These are phyloP conservation scores for Aspergillus bombycis DNA, from an alignment of 2,329 filamentous ascomycete genomes.

Conservation along the genomic window DNA sequence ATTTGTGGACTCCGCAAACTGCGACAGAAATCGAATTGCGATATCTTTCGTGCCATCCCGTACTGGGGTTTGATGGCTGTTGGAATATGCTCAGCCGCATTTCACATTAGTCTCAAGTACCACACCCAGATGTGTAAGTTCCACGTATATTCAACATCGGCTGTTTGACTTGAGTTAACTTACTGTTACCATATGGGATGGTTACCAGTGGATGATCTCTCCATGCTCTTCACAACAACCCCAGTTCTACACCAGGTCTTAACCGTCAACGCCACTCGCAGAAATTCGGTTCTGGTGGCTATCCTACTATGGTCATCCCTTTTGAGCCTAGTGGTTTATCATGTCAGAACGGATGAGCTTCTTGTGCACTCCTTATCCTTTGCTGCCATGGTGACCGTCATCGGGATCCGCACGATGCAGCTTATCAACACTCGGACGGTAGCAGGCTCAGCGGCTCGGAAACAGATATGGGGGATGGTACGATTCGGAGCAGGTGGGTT, in stretches of 20 bases:
- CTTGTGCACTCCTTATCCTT: conserved; percentile 22
- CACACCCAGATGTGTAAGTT: conserved; percentile 32
- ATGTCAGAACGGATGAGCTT: conserved; percentile 24
- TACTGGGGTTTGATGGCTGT: conserved; percentile 27
- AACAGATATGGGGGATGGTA: conserved; percentile 24
- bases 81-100: conserved; percentile 28
- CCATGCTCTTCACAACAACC: conserved; percentile 27
- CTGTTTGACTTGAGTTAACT: not conserved
- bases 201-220: conserved; percentile 26
- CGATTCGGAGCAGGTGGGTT: conserved; percentile 23
- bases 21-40: conserved; percentile 1
- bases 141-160: not conserved
- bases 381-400: conserved; percentile 16
- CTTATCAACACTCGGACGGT: conserved; percentile 17
- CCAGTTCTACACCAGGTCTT: conserved; percentile 26
- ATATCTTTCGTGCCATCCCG: conserved; percentile 15
- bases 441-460: conserved; percentile 11
- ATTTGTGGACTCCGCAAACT: conserved; percentile 20
- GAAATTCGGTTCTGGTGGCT: conserved; percentile 10
- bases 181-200: not conserved
- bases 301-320: conserved; percentile 9
- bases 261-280: conserved; percentile 17
- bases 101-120: conserved; percentile 33
- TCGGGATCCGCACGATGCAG: conserved; percentile 21
- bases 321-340: conserved; percentile 11